Base-by-base conservation (phyloP, 2,329 filamentous ascomycete species). In the Aspergillus ochraceus region DNA sequence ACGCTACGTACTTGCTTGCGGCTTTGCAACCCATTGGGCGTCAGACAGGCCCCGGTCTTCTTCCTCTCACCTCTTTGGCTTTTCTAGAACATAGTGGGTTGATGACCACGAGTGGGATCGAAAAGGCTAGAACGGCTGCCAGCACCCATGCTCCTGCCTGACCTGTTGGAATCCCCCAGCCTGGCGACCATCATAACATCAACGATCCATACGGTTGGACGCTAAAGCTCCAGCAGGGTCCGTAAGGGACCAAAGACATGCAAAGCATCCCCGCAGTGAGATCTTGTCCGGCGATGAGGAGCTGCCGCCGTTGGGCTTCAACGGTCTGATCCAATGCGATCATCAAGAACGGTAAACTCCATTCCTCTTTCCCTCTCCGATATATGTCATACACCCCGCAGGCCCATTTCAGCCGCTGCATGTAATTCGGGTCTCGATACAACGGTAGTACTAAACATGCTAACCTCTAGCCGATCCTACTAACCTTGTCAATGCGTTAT, bases 11-110 rank as follows among this genome's bases (percentile, higher is more conserved):
- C 53, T 19, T 55, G 22, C 22, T 42, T 22, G 52, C 36, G 54
- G 50, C 49, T 58, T 54, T 54, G 22, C 51, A 45, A 49, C 58
- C 24, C 58, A 59, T 60, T 64, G 60, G 62, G 55, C 54, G 36
- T 58, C 30, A 19, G 42, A 50, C 55, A 42, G 46, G 57, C 39
- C 46, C 54, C 47, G 59, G 51, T 58, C 50, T 22, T 42, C 32
- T 51, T 52, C 30, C 32, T 29, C n/a, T 47, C 45, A 47, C 46
- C 51, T 30, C 45, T 63, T 60, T 59, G 55, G 55, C 45, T 59
- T 63, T 62, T 60, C 60, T 62, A 58, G 61, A 64, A 60, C 55
- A 53, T 52, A 55, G 49, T 61, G 52, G 53, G 53, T 55, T 57
- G 59, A 50, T 57, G 57, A 53, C 54, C 55, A 63, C 49, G 50